These are phyloP conservation scores for Penicillium frequentans DNA, from an alignment of 2,329 filamentous ascomycete genomes.

Conservation along the genomic window DNA sequence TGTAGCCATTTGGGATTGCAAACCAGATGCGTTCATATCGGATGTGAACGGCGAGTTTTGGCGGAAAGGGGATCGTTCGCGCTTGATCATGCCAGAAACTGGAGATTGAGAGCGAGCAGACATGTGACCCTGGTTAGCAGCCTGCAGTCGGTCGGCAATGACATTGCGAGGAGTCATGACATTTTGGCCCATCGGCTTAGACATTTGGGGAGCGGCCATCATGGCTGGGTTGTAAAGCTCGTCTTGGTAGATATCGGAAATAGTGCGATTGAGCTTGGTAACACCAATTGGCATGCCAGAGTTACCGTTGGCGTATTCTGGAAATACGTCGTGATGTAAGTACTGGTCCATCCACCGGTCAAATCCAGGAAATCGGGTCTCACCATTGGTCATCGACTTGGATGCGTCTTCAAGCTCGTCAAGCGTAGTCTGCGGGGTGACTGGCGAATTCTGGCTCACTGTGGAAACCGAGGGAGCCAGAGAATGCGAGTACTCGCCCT, in stretches of 20 bases:
- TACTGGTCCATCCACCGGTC: constrained; percentile 59
- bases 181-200: constrained; percentile 34
- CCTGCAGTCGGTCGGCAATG: constrained; percentile 74
- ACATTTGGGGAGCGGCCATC: constrained; percentile 36
- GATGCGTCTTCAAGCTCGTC: constrained; percentile 55
- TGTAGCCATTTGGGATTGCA: constrained; percentile 44
- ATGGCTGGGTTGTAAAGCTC: constrained; percentile 69
- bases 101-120: constrained; percentile 62
- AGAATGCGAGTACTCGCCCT: constrained; percentile 51
- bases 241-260: constrained; percentile 81
- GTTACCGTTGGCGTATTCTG: constrained; percentile 54
- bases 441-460: constrained; percentile 60
- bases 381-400: constrained; percentile 55
- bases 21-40: constrained; percentile 40
- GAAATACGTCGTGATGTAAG: constrained; percentile 63
- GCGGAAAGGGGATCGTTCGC: constrained; percentile 80
- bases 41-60: constrained; percentile 64
- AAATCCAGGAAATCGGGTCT: constrained; percentile 43
- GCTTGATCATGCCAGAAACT: constrained; percentile 46
- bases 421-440: constrained; percentile 59
- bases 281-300: constrained; percentile 45
- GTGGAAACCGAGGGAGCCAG: constrained; percentile 61
- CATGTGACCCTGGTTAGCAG: constrained; percentile 72
- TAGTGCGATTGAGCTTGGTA: constrained; percentile 80
- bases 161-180: constrained; percentile 57